Base-by-base conservation (phyloP, 2,329 filamentous ascomycete genomes). In the Trichophyton benhamiae region DNA sequence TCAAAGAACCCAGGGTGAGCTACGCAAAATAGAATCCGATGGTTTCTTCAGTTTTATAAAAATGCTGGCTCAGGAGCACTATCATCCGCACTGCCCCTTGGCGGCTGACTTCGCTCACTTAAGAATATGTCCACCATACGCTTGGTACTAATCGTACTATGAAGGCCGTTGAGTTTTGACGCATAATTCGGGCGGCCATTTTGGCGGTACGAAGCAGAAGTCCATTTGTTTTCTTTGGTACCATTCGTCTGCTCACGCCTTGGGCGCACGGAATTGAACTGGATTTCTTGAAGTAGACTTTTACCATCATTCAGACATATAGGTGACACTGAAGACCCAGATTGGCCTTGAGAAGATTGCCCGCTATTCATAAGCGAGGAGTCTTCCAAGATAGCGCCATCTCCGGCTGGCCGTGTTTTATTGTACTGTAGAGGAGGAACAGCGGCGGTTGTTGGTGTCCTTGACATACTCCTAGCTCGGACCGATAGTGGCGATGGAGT, bases 81-180 rank as follows among this genome's bases (percentile, higher is more conserved):
- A 42, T 66, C 65, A 13, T 62, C 64, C 13, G 62, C 60, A 41
- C 2, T 42, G 58, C 64, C 55, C 61, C n/a, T 60, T 7, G 46
- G 22, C 2, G 20, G 49, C 38, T 64, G 63, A 30, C 65, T 63
- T 42, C 65, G 62, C 27, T 66, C 62, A 46, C 63, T 66, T 42
- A 66, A 61, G 27, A 66, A 66, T 58, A 66, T 36, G 60, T 66
- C 65, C 55, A 66, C 65, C 65, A 67, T 67, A 9, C 63, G 62
- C 57, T 66, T 67, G 52, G 63, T 66, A 38, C 64, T 66, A 25
- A 65, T 63, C 8, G 65, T 63, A 52, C 64, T 65, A 58, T 62
- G 64, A 30, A 64, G 57, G 46, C 63, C 63, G 9, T 58, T 60
- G 17, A 65, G 60, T 36, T 61, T 64, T 33, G 58, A 38, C 15